Conservation (phyloP, 2,329 filamentous ascomycete species). For the Hymenoscyphus repandus region DNA sequence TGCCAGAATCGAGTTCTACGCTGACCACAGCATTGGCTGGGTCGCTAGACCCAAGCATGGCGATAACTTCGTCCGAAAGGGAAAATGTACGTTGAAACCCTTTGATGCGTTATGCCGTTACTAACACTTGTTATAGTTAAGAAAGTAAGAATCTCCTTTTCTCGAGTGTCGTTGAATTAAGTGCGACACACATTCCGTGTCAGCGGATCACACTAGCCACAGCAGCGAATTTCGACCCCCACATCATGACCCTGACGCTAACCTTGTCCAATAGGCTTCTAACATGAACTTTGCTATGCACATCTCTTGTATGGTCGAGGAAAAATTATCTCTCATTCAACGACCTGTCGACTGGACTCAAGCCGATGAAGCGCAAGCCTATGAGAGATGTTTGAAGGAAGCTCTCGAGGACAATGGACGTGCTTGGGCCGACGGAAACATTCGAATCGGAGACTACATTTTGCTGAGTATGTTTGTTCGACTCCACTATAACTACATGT, state of each 20-base stretch:
- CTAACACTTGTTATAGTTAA: slow-evolving; percentile 29
- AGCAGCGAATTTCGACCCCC: background rate
- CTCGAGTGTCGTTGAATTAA: too few relatives aligned
- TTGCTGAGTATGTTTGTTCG: slow-evolving; percentile 45
- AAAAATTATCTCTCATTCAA: slow-evolving; percentile 54
- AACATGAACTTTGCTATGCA: slow-evolving; percentile 70
- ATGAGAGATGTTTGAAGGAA: slow-evolving; percentile 59
- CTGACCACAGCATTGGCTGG: slow-evolving; percentile 65
- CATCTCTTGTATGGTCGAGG: slow-evolving; percentile 65
- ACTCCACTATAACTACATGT: slow-evolving; percentile 17
- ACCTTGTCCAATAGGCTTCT: slow-evolving; percentile 59
- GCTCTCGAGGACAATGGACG: slow-evolving; percentile 55
- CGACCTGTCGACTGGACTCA: slow-evolving; percentile 61
- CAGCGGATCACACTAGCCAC: background rate
- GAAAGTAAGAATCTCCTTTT: slow-evolving; percentile 31
- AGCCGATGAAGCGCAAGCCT: slow-evolving; percentile 61
- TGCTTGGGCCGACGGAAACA: slow-evolving; percentile 55
- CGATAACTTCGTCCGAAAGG: slow-evolving; percentile 56
- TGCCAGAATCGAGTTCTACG: slow-evolving; percentile 62
- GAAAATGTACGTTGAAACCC: slow-evolving; percentile 41
- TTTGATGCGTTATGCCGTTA: background rate
- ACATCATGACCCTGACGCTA: slow-evolving; percentile 14
- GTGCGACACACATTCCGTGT: too few relatives aligned
- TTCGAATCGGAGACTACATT: slow-evolving; percentile 64
- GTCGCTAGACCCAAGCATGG: slow-evolving; percentile 60